phyloP scores from a whole-genome alignment of 257 asterid species.

The Jacaranda mimosifolia region DNA sequence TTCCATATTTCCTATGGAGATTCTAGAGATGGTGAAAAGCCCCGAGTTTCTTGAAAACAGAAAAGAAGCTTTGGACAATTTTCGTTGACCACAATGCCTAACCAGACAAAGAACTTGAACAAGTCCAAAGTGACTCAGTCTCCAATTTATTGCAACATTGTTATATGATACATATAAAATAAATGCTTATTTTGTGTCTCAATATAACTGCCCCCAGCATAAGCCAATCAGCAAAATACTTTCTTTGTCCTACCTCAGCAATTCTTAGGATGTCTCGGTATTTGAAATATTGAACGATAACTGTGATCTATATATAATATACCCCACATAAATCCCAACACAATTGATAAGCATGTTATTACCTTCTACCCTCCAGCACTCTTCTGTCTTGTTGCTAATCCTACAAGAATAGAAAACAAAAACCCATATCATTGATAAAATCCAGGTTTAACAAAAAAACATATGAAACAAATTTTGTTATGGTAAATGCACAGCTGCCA shows the following conservation, averaged over 20 bases:
- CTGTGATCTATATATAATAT: background rate
- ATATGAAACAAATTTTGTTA: background rate
- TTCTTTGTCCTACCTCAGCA: conserved; percentile 13
- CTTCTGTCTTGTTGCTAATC: background rate
- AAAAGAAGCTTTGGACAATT: conserved; percentile 15
- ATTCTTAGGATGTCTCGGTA: background rate
- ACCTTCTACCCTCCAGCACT: conserved; percentile 7
- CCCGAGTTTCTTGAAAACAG: conserved; percentile 23
- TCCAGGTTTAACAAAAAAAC: background rate
- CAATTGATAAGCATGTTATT: background rate
- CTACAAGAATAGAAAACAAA: conserved; percentile 10
- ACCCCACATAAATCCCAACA: background rate
- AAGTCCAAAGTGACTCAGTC: conserved; percentile 47
- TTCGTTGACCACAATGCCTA: conserved; percentile 49
- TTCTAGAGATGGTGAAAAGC: conserved; percentile 30
- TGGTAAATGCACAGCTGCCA: background rate
- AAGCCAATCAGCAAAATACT: conserved; percentile 19
- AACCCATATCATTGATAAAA: background rate
- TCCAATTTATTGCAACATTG: conserved; percentile 5
- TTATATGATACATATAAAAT: background rate
- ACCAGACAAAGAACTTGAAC: conserved; percentile 44
- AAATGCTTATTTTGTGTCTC: conserved; percentile 19
- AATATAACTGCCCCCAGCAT: conserved; percentile 31
- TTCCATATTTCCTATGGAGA: conserved; percentile 8
- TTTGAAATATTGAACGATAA: background rate